phyloP scores from a whole-genome alignment of 192 early-diverging fungal genomes.

The Dimargaris xerosporica region DNA sequence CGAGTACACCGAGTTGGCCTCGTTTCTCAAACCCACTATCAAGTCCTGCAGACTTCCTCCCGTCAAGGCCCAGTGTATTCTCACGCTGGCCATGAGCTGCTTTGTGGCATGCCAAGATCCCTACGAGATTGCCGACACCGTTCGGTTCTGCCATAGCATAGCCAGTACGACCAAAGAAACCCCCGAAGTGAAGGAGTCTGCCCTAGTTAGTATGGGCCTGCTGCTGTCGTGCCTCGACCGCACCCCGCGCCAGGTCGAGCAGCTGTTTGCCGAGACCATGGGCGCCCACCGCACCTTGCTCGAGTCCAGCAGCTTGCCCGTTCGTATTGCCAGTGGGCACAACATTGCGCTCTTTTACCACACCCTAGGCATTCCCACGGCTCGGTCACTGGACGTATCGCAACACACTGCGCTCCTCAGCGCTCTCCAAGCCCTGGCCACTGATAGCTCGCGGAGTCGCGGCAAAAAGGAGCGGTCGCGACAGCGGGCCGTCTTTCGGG shows the following conservation, averaged over 20 bases:
- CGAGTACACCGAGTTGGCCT: background rate
- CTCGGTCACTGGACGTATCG: background rate
- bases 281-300: slow-evolving; percentile 23
- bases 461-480: slow-evolving; percentile 36
- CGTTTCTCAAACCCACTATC: background rate
- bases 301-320: slow-evolving; percentile 33
- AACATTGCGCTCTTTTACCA: slow-evolving; percentile 49
- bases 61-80: slow-evolving; percentile 10
- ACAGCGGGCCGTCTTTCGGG: slow-evolving; percentile 39
- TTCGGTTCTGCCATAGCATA: background rate
- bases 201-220: slow-evolving; percentile 9
- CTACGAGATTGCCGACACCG: background rate
- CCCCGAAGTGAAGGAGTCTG: slow-evolving; percentile 2
- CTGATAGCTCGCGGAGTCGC: slow-evolving; percentile 32
- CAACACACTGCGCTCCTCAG: slow-evolving; percentile 18
- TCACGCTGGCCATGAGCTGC: slow-evolving; percentile 8
- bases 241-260: background rate
- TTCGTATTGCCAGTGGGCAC: slow-evolving; percentile 40
- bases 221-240: background rate
- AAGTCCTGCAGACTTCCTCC: background rate
- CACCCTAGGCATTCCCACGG: slow-evolving; percentile 10
- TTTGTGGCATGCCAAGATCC: background rate
- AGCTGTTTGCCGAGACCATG: background rate
- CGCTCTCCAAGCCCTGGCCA: slow-evolving; percentile 27
- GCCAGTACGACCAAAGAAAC: background rate